Base-by-base conservation (phyloP, 1,284 basidiomycete genomes). In the Tylopilus sp. region DNA sequence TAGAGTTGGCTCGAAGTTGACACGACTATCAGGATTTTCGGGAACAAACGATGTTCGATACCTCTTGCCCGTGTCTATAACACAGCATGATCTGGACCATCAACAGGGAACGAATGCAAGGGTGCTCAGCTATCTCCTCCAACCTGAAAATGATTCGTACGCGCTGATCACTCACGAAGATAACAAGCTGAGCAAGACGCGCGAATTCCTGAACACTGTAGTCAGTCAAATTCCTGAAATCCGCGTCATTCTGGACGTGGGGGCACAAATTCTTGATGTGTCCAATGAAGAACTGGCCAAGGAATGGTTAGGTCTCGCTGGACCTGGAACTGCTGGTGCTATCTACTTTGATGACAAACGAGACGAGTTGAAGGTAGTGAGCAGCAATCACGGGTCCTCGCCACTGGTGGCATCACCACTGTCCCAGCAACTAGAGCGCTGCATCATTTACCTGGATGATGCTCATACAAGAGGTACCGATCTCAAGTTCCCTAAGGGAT, bases 381-480 rank as follows among this genome's bases (percentile, higher is more conserved):
- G n/a, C 1, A n/a, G n/a, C n/a, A 49, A 13, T 6, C n/a, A 12
- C 19, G 22, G 2, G 8, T 9, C 47, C 12, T 6, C 4, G 12
- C 47, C 47, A 1, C 24, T 49, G n/a, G 7, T 15, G 12, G 47
- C 47, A 24, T 49, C 47, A 4, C 47, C 47, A 12, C 9, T 49
- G 22, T 49, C 47, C 47, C 22, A 49, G 13, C 47, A 24, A n/a
- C 47, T 49, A 5, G 22, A 49, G 10, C 47, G 24, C 15, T 49
- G 47, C 13, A 12, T 49, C 22, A 47, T 47, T 47, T 47, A 22
- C 69, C 80, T 88, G 1, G 86, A 88, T 58, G 85, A 88, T 67
- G 83, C 83, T 0, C 87, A 87, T 66, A 88, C 87, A 0, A 74
- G 87, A 39, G 87, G 87, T 2, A 87, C 86, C 0, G 86, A 88